Conservation (phyloP, 2,329 filamentous ascomycete genomes). For the Apiospora hydei region DNA sequence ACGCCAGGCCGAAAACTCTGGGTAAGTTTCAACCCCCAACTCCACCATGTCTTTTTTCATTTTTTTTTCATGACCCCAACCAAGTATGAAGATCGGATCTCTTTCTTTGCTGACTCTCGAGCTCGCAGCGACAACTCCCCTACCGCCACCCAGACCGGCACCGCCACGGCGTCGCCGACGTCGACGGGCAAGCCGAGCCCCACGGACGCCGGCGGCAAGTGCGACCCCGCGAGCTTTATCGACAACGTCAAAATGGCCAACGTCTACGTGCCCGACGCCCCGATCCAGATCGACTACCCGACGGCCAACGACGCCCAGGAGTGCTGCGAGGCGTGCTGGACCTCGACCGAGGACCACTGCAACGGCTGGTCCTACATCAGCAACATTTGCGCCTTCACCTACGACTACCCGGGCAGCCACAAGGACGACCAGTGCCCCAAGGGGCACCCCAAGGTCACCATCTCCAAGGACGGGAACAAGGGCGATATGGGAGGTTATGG, state of each 20-base stretch:
- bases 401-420: constrained; percentile 16
- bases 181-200: not conserved
- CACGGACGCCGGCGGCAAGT: not conserved
- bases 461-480: not conserved
- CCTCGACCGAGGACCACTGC: not conserved
- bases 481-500: not conserved
- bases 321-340: constrained; percentile 4
- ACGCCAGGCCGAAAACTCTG: not conserved
- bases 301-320: not conserved
- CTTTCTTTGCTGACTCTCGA: not conserved
- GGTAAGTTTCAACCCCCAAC: not conserved
- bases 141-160: not conserved
- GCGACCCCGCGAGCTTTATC: not conserved
- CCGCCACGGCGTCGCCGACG: not conserved
- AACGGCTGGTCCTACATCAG: constrained; percentile 14
- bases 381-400: not conserved
- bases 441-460: constrained; percentile 5
- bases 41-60: not conserved
- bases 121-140: not conserved
- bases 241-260: not conserved
- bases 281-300: not conserved
- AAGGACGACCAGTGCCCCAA: constrained; percentile 13
- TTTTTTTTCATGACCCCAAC: not conserved
- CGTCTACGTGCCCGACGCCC: not conserved
- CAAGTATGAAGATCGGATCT: too few species aligned